A percentile compares a stretch with the other conserved stretches of the same genome.
phyloP scores from a whole-genome alignment of 371 early-diverging fungal genomes.

The Mortierella polycephala region DNA sequence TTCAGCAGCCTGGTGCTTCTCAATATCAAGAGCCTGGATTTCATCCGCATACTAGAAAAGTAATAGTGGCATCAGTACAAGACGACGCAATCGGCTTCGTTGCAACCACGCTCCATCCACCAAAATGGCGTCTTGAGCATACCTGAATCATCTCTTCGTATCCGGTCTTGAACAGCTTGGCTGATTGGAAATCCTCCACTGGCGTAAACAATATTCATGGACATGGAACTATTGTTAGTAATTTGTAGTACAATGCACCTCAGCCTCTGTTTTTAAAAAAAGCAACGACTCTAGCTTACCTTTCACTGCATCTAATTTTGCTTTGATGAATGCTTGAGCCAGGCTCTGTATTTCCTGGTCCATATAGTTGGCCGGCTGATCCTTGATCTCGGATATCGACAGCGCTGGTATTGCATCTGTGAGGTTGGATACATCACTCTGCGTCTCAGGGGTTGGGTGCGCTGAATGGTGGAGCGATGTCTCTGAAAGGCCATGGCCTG shows the following conservation, averaged over 20 bases:
- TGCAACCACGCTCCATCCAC: too few relatives aligned
- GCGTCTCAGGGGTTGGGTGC: constrained; percentile 14
- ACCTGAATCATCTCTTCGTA: constrained; percentile 51
- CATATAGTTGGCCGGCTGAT: constrained; percentile 47
- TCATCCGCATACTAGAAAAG: constrained; percentile 66
- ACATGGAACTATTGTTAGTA: neutral
- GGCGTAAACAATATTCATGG: neutral
- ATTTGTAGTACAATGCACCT: neutral
- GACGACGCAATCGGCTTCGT: neutral
- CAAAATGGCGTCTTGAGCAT: constrained; percentile 27
- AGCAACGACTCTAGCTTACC: constrained; percentile 28
- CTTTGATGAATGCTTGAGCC: constrained; percentile 54
- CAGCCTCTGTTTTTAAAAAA: neutral
- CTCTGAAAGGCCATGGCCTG: constrained; percentile 47
- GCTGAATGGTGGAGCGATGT: constrained; percentile 22
- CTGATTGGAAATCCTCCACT: constrained; percentile 67
- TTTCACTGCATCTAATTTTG: constrained; percentile 66
- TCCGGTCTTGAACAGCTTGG: constrained; percentile 64
- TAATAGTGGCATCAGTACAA: constrained; percentile 5
- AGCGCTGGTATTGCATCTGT: constrained; percentile 20
- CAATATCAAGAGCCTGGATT: constrained; percentile 63
- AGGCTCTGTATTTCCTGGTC: constrained; percentile 43
- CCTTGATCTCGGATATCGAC: constrained; percentile 52
- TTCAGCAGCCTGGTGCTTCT: constrained; percentile 71
- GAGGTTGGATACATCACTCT: constrained; percentile 13